Conservation (phyloP, 768 basidiomycete genomes). For the Pholiota molesta region DNA sequence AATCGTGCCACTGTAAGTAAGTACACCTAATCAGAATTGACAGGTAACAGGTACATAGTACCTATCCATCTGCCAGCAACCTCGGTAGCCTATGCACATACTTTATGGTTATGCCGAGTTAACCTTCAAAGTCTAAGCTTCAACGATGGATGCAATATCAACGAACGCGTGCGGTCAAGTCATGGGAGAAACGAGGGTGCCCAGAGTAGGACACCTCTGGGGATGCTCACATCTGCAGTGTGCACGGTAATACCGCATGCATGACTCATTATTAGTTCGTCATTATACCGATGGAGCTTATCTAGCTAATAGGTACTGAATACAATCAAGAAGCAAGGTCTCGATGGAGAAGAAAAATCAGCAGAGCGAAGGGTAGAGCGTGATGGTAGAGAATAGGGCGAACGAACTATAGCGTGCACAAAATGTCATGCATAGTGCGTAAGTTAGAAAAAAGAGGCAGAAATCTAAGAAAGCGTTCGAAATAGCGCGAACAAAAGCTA, state of each 20-base stretch:
- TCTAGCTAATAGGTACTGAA: not conserved
- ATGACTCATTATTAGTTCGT: not conserved
- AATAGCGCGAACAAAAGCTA: not conserved
- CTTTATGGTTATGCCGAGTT: too few relatives aligned
- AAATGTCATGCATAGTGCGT: not conserved
- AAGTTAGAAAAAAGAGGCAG: not conserved
- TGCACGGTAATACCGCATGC: not conserved
- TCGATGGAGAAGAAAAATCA: not conserved
- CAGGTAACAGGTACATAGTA: too few relatives aligned
- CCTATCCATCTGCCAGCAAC: not conserved
- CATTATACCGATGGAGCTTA: not conserved
- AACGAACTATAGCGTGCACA: not conserved
- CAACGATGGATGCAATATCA: too few relatives aligned
- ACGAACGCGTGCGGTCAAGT: not conserved
- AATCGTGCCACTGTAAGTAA: not conserved
- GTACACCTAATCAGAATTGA: not conserved
- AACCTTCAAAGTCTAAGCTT: too few relatives aligned
- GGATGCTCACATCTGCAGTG: not conserved
- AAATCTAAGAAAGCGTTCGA: not conserved
- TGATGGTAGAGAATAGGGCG: too few relatives aligned
- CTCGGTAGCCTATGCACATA: too few relatives aligned
- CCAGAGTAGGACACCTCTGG: not conserved
- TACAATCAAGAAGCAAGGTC: not conserved
- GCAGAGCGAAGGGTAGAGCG: not conserved
- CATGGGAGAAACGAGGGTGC: not conserved